Percentiles rank a stretch among this genome's conserved stretches.
These are phyloP conservation scores for Xylaria longipes DNA, from an alignment of 495 filamentous ascomycete genomes.

Conservation along the genomic window DNA sequence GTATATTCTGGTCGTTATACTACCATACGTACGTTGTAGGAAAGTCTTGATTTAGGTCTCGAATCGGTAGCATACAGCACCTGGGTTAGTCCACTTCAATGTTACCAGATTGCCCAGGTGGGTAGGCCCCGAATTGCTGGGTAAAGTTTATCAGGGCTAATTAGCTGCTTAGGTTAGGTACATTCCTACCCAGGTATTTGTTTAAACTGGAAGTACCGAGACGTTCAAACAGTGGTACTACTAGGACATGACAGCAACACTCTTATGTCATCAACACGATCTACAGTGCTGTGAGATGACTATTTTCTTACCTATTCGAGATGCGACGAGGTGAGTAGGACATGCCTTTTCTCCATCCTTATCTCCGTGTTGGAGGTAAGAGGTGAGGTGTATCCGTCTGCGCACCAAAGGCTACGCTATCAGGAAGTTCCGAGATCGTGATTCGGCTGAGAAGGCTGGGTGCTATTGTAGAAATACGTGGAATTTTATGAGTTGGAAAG, in stretches of 20 bases:
- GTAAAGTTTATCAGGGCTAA: neutral
- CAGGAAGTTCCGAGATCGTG: neutral
- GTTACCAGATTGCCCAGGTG: neutral
- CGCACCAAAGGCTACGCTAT: neutral
- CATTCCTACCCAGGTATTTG: too few relatives aligned
- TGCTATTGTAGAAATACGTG: too few relatives aligned
- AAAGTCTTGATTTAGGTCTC: neutral
- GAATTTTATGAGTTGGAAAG: neutral
- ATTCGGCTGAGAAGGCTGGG: neutral
- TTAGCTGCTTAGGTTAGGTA: neutral
- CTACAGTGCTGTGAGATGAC: neutral
- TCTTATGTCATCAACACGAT: neutral
- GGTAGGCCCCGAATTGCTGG: neutral
- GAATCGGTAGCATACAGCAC: neutral
- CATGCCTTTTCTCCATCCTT: neutral
- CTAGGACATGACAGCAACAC: neutral
- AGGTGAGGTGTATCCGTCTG: neutral
- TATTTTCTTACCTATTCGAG: neutral
- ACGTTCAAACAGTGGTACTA: neutral
- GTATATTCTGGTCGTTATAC: neutral
- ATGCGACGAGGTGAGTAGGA: too few relatives aligned
- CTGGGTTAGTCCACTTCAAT: neutral
- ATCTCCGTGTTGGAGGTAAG: neutral
- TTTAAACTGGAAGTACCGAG: neutral
- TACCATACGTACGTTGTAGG: neutral